These are phyloP conservation scores for Lepidium aucheri DNA, from an alignment of 345 rosid species.

Conservation along the genomic window DNA sequence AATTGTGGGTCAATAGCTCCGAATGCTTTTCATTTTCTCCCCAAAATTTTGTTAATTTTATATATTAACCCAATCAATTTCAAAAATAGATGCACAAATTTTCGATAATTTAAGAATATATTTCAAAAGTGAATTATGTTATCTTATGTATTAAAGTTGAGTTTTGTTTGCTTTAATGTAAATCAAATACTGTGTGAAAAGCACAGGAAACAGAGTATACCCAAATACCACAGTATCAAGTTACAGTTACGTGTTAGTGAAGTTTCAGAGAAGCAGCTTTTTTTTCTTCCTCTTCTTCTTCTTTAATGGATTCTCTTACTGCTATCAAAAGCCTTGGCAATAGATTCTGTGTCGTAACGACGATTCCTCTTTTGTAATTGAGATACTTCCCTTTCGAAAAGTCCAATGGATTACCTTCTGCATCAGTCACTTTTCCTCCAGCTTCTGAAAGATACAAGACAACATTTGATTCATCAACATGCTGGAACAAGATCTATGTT, in stretches of 20 bases:
- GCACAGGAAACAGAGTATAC: not conserved
- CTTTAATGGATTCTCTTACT: slow-evolving; percentile 55
- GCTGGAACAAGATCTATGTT: not conserved
- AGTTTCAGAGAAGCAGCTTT: slow-evolving; percentile 13
- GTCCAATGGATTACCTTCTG: slow-evolving; percentile 66
- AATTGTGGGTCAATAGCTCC: not conserved
- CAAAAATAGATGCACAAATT: not conserved
- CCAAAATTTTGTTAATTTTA: not conserved
- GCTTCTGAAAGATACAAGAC: slow-evolving; percentile 52
- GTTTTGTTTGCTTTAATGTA: not conserved
- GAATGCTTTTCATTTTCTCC: not conserved
- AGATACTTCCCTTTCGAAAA: slow-evolving; percentile 76
- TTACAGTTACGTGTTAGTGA: slow-evolving; percentile 29
- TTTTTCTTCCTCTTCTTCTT: slow-evolving; percentile 25
- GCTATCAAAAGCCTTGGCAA: slow-evolving; percentile 76
- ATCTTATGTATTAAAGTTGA: not conserved
- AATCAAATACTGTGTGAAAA: not conserved
- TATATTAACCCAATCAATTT: not conserved
- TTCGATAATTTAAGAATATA: not conserved
- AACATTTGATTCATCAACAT: not conserved
- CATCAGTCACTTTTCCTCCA: slow-evolving; percentile 66
- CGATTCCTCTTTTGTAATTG: slow-evolving; percentile 60
- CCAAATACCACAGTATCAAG: slow-evolving; percentile 13
- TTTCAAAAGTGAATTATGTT: slow-evolving; percentile 9
- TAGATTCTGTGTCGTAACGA: slow-evolving; percentile 67